phyloP scores from a whole-genome alignment of 2,329 filamentous ascomycete genomes.

The Endocalyx cinctus region DNA sequence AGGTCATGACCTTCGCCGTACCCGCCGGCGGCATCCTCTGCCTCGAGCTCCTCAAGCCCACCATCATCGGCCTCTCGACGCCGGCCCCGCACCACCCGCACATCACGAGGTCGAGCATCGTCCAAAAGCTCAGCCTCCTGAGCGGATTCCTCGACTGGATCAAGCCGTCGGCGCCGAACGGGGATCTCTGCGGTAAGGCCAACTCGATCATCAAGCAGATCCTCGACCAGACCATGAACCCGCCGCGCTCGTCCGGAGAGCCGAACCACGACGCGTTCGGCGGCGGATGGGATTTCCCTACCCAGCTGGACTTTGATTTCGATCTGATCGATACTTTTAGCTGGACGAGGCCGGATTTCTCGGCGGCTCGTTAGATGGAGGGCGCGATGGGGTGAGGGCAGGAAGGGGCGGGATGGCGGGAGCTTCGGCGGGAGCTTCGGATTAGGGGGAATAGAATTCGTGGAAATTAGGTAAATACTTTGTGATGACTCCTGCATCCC shows the following conservation, averaged over 20 bases:
- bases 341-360: conserved; percentile 32
- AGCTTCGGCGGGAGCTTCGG: too few species aligned
- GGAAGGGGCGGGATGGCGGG: neutral
- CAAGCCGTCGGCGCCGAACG: conserved; percentile 40
- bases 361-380: conserved; percentile 16
- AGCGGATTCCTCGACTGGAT: conserved; percentile 48
- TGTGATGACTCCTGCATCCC: too few species aligned
- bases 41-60: conserved; percentile 41
- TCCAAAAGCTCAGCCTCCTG: conserved; percentile 45
- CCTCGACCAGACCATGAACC: conserved; percentile 40
- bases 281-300: conserved; percentile 26
- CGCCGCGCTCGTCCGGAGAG: conserved; percentile 3
- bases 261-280: conserved; percentile 28
- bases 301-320: conserved; percentile 37
- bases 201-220: conserved; percentile 43
- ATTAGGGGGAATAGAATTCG: too few species aligned
- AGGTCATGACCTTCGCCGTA: conserved; percentile 45
- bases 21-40: conserved; percentile 45
- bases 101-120: conserved; percentile 40
- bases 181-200: conserved; percentile 40
- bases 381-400: too few species aligned
- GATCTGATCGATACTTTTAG: conserved; percentile 45
- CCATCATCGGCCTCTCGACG: conserved; percentile 27
- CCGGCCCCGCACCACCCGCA: conserved; percentile 27
- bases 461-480: too few species aligned